phyloP scores from a whole-genome alignment of 2,329 filamentous ascomycete species.

The Fusarium compactum region DNA sequence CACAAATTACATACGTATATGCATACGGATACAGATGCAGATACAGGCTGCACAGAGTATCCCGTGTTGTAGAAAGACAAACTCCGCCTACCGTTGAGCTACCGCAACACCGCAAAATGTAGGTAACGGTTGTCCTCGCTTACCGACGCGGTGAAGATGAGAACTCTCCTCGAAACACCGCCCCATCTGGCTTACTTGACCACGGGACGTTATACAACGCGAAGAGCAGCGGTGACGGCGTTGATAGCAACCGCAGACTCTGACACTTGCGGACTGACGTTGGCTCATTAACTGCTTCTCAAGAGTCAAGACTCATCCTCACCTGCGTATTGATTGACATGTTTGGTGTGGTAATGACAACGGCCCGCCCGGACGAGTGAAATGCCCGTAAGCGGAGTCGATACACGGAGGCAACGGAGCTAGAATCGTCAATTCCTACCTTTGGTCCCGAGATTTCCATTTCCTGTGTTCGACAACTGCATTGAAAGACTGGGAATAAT shows the following conservation, averaged over 20 bases:
- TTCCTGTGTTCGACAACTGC: neutral
- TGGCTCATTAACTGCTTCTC: slow-evolving; percentile 7
- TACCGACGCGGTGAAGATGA: slow-evolving; percentile 25
- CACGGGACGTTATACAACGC: neutral
- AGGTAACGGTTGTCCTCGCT: slow-evolving; percentile 21
- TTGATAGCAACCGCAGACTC: slow-evolving; percentile 12
- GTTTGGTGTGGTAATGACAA: slow-evolving; percentile 29
- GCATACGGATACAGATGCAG: neutral
- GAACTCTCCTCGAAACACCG: slow-evolving; percentile 14
- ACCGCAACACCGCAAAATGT: neutral
- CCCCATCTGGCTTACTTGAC: slow-evolving; percentile 37
- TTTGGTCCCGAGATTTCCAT: slow-evolving; percentile 9
- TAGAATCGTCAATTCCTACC: slow-evolving; percentile 3
- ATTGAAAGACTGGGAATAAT: neutral
- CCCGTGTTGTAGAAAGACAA: neutral
- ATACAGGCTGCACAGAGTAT: neutral
- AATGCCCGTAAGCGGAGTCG: slow-evolving; percentile 19
- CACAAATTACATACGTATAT: neutral
- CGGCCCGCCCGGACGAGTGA: slow-evolving; percentile 20
- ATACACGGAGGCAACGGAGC: slow-evolving; percentile 28
- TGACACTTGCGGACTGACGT: slow-evolving; percentile 20
- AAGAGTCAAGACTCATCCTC: slow-evolving; percentile 6
- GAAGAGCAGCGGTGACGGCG: slow-evolving; percentile 3
- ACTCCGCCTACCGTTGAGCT: slow-evolving; percentile 29
- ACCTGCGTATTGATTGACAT: slow-evolving; percentile 9